Percentiles rank a stretch among this genome's conserved stretches.
phyloP scores from a whole-genome alignment of 805 yeast species.

The Hanseniaspora jakobsenii region DNA sequence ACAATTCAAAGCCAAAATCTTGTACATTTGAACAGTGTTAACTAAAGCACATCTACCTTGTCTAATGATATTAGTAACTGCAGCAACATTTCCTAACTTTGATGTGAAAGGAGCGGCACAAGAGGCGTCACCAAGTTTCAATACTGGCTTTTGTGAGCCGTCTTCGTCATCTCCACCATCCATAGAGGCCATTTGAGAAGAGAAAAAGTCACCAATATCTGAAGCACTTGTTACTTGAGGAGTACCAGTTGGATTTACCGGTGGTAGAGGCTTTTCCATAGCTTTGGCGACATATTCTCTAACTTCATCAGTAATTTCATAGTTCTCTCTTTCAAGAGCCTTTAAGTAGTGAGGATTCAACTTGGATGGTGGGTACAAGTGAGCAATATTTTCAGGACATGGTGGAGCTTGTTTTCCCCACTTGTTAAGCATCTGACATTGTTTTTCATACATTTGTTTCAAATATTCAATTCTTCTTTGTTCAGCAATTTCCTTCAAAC shows the following conservation, averaged over 20 bases:
- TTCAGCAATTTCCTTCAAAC: slow-evolving; percentile 79
- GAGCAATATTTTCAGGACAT: slow-evolving; percentile 80
- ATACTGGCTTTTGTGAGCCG: slow-evolving; percentile 72
- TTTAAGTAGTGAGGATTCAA: slow-evolving; percentile 74
- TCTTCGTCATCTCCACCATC: slow-evolving; percentile 30
- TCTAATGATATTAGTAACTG: slow-evolving; percentile 87
- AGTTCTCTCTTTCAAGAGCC: slow-evolving; percentile 77
- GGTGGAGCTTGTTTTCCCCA: slow-evolving; percentile 82
- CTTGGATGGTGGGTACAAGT: slow-evolving; percentile 92
- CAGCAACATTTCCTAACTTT: slow-evolving; percentile 77
- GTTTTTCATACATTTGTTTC: slow-evolving; percentile 67
- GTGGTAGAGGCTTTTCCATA: slow-evolving; percentile 28
- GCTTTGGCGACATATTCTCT: slow-evolving; percentile 47
- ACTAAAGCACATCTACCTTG: slow-evolving; percentile 98
- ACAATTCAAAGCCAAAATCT: slow-evolving; percentile 92
- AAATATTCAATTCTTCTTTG: slow-evolving; percentile 54
- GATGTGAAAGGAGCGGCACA: slow-evolving; percentile 99
- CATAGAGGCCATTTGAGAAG: slow-evolving; percentile 40
- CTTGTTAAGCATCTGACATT: slow-evolving; percentile 58
- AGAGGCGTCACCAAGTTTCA: slow-evolving; percentile 95
- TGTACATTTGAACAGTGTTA: slow-evolving; percentile 97
- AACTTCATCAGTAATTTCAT: slow-evolving; percentile 63
- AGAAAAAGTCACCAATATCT: slow-evolving; percentile 49
- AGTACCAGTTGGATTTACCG: slow-evolving; percentile 27
- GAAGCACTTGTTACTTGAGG: slow-evolving; percentile 37